Percentiles rank a stretch among this genome's conserved stretches.
Evolutionary conservation across 2,329 filamentous ascomycete species (phyloP).

Genomic region (Didymella exigua): DNA sequence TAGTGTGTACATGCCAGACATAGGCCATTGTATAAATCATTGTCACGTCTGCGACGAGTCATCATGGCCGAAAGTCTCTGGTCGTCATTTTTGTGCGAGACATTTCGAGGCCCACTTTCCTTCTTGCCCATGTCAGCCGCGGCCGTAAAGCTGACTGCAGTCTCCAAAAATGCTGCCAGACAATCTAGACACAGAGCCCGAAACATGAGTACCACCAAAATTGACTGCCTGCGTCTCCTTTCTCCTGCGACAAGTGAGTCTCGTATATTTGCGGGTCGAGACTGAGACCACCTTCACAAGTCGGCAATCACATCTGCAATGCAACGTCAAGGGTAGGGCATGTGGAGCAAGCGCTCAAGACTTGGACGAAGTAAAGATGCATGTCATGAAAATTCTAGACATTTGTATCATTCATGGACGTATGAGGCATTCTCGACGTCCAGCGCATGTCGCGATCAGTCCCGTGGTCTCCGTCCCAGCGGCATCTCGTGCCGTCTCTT

Average conservation of each 20-base stretch:
- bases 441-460: constrained; percentile 11
- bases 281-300: background rate
- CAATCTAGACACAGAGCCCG: no score
- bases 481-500: constrained; percentile 15
- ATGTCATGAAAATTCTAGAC: constrained; percentile 16
- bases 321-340: constrained; percentile 15
- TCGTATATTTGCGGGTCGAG: no score
- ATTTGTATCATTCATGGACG: constrained; percentile 16
- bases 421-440: constrained; percentile 13
- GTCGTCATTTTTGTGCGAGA: no score
- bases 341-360: constrained; percentile 2
- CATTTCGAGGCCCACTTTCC: background rate
- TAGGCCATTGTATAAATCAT: constrained; percentile 11
- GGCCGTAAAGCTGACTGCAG: background rate
- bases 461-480: constrained; percentile 6
- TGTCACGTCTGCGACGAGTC: background rate
- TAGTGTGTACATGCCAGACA: constrained; percentile 17
- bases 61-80: background rate
- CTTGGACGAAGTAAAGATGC: constrained; percentile 11
- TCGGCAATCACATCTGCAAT: background rate
- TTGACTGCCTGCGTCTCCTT: no score
- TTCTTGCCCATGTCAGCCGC: background rate
- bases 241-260: background rate
- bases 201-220: no score
- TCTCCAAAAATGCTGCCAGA: background rate